Evolutionary conservation across 2,329 filamentous ascomycete species (phyloP).

Genomic region (Aureobasidium musti): DNA sequence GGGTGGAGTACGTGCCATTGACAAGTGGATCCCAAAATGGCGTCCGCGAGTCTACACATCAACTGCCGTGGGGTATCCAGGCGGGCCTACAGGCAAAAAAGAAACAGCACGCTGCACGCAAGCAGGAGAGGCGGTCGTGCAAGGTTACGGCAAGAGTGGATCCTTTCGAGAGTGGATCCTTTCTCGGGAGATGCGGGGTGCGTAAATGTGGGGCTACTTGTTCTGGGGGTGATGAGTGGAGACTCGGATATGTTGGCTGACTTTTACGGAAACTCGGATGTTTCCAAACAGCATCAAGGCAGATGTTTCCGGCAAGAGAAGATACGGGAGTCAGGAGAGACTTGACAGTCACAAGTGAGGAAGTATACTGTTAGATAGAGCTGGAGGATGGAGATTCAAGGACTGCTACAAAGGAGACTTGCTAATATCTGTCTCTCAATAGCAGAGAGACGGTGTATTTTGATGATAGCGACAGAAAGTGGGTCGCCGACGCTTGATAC

Average conservation of each 20-base stretch:
- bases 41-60: no score
- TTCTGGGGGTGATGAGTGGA: not conserved
- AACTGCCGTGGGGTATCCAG: not conserved
- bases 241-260: no score
- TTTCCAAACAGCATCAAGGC: not conserved
- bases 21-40: not conserved
- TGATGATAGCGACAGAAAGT: not conserved
- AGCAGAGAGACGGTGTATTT: not conserved
- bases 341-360: no score
- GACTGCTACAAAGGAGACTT: not conserved
- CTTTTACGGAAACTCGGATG: conserved; percentile 7
- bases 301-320: not conserved
- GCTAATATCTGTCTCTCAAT: not conserved
- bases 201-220: conserved; percentile 3
- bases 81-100: not conserved
- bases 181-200: conserved; percentile 6
- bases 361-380: not conserved
- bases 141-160: conserved; percentile 21
- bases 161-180: not conserved
- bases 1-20: not conserved
- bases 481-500: not conserved
- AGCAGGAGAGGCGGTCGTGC: not conserved
- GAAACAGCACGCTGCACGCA: not conserved
- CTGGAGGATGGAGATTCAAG: not conserved
- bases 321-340: not conserved